Percentiles rank a stretch among this genome's conserved stretches.
These are phyloP conservation scores for Cyclocybe aegerita DNA, from an alignment of 768 basidiomycete genomes.

Conservation along the genomic window DNA sequence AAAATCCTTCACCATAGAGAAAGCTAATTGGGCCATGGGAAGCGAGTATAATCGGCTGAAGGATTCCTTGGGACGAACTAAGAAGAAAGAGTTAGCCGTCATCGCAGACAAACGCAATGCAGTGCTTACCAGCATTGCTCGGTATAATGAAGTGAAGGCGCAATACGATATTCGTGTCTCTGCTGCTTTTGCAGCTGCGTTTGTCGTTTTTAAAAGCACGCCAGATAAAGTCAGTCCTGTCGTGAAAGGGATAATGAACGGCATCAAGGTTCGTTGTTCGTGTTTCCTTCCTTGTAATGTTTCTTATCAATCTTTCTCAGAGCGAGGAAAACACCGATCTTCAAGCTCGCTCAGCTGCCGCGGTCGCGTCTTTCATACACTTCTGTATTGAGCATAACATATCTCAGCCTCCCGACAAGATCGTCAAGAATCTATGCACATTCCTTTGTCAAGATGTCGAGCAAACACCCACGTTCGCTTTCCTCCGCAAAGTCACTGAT, in stretches of 20 bases:
- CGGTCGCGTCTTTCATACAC: slow-evolving; percentile 85
- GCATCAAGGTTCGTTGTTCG: slow-evolving; percentile 76
- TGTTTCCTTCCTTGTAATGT: neutral
- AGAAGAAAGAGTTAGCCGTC: slow-evolving; percentile 71
- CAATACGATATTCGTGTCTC: slow-evolving; percentile 86
- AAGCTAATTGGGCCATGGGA: slow-evolving; percentile 71
- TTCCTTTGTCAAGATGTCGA: slow-evolving; percentile 93
- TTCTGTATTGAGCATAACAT: slow-evolving; percentile 77
- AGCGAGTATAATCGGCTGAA: slow-evolving; percentile 73
- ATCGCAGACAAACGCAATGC: slow-evolving; percentile 77
- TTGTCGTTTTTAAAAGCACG: slow-evolving; percentile 81
- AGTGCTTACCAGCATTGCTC: slow-evolving; percentile 69
- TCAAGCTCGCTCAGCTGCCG: slow-evolving; percentile 83
- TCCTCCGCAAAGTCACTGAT: slow-evolving; percentile 54
- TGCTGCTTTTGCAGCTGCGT: slow-evolving; percentile 88
- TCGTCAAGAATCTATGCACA: slow-evolving; percentile 95
- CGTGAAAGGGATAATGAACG: slow-evolving; percentile 96
- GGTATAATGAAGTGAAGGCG: slow-evolving; percentile 78
- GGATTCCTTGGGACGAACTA: slow-evolving; percentile 69
- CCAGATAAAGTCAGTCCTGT: slow-evolving; percentile 96
- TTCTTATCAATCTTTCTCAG: slow-evolving; percentile 33
- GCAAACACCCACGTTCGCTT: slow-evolving; percentile 86
- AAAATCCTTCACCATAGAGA: slow-evolving; percentile 76
- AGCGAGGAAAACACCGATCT: slow-evolving; percentile 87
- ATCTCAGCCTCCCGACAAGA: slow-evolving; percentile 88